phyloP scores from a whole-genome alignment of 257 asterid genomes.

The Anisodus tanguticus region DNA sequence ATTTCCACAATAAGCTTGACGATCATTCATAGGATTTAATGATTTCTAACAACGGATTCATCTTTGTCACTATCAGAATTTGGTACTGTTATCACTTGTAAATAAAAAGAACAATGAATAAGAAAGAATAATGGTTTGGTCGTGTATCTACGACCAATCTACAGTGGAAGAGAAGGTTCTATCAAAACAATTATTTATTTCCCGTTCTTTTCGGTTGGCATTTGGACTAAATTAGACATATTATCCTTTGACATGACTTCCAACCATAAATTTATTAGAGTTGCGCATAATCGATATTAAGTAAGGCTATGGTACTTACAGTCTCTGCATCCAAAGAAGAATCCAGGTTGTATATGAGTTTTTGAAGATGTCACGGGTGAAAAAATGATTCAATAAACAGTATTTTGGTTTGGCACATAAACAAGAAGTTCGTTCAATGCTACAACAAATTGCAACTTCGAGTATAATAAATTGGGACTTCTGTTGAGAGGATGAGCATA shows the following conservation, averaged over 20 bases:
- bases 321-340: conserved; percentile 60
- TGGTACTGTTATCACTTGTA: background rate
- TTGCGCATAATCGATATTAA: background rate
- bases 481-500: background rate
- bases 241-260: background rate
- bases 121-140: background rate
- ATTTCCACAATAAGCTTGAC: background rate
- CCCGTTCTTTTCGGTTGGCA: background rate
- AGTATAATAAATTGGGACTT: background rate
- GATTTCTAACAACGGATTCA: background rate
- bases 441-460: background rate
- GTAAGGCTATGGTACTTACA: conserved; percentile 40
- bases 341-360: conserved; percentile 52
- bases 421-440: background rate
- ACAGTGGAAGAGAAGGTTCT: background rate
- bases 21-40: conserved; percentile 3
- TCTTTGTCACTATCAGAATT: background rate
- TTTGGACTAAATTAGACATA: background rate
- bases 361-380: too few relatives aligned
- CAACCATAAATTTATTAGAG: background rate
- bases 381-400: background rate
- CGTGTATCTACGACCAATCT: background rate
- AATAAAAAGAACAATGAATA: background rate
- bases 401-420: background rate
- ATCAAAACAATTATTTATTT: background rate